Conservation (phyloP, 2,329 filamentous ascomycete species). For the Stachybotrys chartarum region DNA sequence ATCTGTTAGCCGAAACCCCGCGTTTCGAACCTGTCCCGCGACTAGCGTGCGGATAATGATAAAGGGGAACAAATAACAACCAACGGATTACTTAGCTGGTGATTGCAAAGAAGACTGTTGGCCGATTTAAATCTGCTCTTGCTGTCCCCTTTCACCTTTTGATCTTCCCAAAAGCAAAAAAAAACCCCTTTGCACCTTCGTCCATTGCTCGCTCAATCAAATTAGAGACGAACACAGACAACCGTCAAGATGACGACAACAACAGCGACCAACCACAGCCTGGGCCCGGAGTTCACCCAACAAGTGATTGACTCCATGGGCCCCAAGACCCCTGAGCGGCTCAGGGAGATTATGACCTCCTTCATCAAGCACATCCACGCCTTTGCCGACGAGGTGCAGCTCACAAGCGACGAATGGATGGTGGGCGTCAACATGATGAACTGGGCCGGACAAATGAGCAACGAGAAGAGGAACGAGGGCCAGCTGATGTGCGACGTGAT, state of each 20-base stretch:
- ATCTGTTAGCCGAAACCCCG: too few relatives aligned
- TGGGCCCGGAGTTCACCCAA: slow-evolving; percentile 56
- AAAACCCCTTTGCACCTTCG: too few relatives aligned
- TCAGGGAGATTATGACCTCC: slow-evolving; percentile 59
- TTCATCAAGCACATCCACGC: slow-evolving; percentile 73
- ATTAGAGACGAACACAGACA: slow-evolving; percentile 25
- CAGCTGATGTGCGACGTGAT: slow-evolving; percentile 67
- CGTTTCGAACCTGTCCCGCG: too few relatives aligned
- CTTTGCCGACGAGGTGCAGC: slow-evolving; percentile 71
- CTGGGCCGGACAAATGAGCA: slow-evolving; percentile 61
- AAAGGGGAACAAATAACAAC: too few relatives aligned
- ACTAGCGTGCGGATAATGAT: too few relatives aligned
- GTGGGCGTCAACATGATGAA: slow-evolving; percentile 53
- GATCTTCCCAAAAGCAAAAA: too few relatives aligned
- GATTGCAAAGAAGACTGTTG: too few relatives aligned
- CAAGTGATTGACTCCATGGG: slow-evolving; percentile 69
- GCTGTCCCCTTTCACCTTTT: too few relatives aligned
- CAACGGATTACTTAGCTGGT: too few relatives aligned
- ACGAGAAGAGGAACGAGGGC: slow-evolving; percentile 63
- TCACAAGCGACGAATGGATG: slow-evolving; percentile 77
- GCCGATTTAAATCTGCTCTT: too few relatives aligned
- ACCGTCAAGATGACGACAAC: too few relatives aligned
- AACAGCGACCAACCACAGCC: slow-evolving; percentile 10
- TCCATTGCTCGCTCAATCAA: background rate
- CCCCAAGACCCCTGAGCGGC: slow-evolving; percentile 60